Percentiles rank a stretch among this genome's conserved stretches.
phyloP scores from a whole-genome alignment of 371 early-diverging fungal species.

The Mortierella sp. region DNA sequence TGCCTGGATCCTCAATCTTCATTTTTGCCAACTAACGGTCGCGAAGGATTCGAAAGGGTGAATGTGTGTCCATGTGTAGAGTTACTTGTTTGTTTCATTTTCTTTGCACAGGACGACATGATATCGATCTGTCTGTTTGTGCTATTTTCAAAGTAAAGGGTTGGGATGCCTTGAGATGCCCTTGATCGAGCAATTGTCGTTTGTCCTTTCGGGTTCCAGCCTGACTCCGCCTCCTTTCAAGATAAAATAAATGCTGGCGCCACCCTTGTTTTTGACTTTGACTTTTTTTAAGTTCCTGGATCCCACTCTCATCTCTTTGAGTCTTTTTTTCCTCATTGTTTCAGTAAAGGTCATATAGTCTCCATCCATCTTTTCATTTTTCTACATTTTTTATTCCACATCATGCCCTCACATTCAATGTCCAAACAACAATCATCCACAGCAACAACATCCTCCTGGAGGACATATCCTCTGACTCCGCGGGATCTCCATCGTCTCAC shows the following conservation, averaged over 20 bases:
- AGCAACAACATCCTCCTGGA: background rate
- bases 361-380: too few relatives aligned
- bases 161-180: background rate
- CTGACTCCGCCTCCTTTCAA: background rate
- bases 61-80: background rate
- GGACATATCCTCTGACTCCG: background rate
- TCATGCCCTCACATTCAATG: background rate
- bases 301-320: background rate
- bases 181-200: too few relatives aligned
- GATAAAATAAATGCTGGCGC: background rate
- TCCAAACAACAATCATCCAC: background rate
- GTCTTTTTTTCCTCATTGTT: background rate
- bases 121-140: too few relatives aligned
- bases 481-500: background rate
- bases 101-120: too few relatives aligned
- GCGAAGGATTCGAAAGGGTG: background rate
- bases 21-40: background rate
- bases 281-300: background rate
- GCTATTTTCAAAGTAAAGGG: background rate
- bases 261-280: background rate
- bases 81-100: too few relatives aligned
- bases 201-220: background rate
- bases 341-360: too few relatives aligned
- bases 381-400: too few relatives aligned
- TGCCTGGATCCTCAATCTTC: conserved; percentile 6